Evolutionary conservation across 371 early-diverging fungal species (phyloP), one percentile per base, ranked within the genome.

Genomic region (Actinomortierella wolfii): DNA sequence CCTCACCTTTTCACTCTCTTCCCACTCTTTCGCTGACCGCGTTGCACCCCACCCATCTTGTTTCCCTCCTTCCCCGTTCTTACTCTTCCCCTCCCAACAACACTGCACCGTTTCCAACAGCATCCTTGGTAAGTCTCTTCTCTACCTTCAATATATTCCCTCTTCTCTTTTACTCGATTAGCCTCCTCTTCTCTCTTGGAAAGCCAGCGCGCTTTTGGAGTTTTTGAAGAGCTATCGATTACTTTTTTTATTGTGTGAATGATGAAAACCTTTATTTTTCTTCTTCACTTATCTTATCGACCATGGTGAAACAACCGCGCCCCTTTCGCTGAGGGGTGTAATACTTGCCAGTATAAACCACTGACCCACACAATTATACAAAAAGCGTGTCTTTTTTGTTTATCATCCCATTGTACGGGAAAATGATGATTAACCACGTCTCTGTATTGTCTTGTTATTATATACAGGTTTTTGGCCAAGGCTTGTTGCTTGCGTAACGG

Each of bases 321-420:
- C 68, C 76, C 76, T 76, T 34, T 76, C 76, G 76, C 76, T 76
- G 76, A 76, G 76, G 76, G 68, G 69, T 61, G 76, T 68, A 61
- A 76, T 76, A 76, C 76, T 76, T 47, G 76, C 76, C 76, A 76
- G 76, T 76, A 76, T 76, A 68, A 62, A 51, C 59, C 62, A 64
- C 76, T 76, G 76, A 76, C 76, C 66, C 57, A 59, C 68, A 58
- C 59, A 56, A 14, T 34, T 29, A 41, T 18, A 53, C 4, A 61
- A 45, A 41, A 34, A 21, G 3, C 51, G 11, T 11, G 23, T 20
- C 7, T n/a, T n/a, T n/a, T n/a, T n/a, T n/a, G n/a, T 15, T 26
- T 26, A n/a, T 51, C 23, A 7, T 9, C 4, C n/a, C 14, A 34
- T 51, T 17, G 17, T 45, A 45, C 45, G 18, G n/a, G 15, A 45